phyloP scores from a whole-genome alignment of 352 stramenopile genomes.

The Peronospora belbahrii region DNA sequence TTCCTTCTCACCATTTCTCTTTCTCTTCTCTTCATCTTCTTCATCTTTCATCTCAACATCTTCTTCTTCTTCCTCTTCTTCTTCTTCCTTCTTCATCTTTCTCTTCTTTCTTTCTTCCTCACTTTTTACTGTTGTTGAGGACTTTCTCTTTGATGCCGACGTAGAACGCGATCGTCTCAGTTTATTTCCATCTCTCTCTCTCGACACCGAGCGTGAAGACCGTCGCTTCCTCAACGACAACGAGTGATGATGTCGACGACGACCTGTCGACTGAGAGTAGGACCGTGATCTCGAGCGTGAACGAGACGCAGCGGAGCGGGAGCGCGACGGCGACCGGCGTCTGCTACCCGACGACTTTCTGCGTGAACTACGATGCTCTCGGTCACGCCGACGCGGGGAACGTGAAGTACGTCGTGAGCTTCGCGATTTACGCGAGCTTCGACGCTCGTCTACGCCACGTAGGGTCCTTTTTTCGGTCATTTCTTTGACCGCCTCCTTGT shows the following conservation, averaged over 20 bases:
- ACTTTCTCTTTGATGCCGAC: conserved; percentile 13
- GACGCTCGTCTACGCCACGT: conserved; percentile 17
- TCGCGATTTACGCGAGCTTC: conserved; percentile 9
- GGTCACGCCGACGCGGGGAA: conserved; percentile 25
- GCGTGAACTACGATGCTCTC: conserved; percentile 29
- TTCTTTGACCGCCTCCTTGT: conserved; percentile 17
- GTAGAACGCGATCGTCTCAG: conserved; percentile 17
- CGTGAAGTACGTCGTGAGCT: conserved; percentile 22
- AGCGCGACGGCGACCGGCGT: conserved; percentile 33
- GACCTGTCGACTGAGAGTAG: conserved; percentile 23
- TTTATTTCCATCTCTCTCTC: conserved; percentile 15
- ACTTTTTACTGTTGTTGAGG: neutral
- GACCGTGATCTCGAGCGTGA: conserved; percentile 29
- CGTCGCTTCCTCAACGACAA: conserved; percentile 23
- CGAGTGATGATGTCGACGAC: conserved; percentile 25
- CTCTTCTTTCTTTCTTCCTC: conserved; percentile 7
- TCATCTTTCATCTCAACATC: conserved; percentile 13
- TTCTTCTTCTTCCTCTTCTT: conserved; percentile 10
- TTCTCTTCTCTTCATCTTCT: conserved; percentile 7
- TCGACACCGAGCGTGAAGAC: conserved; percentile 18
- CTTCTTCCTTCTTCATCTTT: no score
- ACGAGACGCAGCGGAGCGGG: conserved; percentile 33
- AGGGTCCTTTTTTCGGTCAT: conserved; percentile 21
- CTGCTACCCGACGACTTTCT: conserved; percentile 26
- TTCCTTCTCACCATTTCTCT: conserved; percentile 12